Base-by-base conservation (phyloP, 805 yeast species). In the Spathaspora sp. region DNA sequence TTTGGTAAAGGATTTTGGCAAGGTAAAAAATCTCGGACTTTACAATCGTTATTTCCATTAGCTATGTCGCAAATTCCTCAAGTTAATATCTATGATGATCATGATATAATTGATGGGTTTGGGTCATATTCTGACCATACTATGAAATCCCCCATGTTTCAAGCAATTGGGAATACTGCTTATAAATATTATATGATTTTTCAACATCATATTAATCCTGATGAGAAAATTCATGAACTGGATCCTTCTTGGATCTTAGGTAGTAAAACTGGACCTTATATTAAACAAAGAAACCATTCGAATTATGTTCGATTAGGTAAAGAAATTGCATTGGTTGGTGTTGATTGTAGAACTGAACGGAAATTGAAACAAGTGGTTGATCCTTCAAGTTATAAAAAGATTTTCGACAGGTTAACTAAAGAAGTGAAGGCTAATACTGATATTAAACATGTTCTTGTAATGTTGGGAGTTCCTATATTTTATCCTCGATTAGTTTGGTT, bases 331-430 rank as follows among this genome's bases (percentile, higher is more conserved):
- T 75, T 92, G 57, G 63, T 85, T 18, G 98, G 97, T 0, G 70
- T 94, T 11, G 99, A 93, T 68, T 93, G 98, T 64, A 82, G 99
- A 63, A 90, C 97, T 1, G 99, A 93, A 67, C 80, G 99, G 53
- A 83, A 81, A 45, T 70, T 82, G 55, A 73, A 77, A 20, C 78
- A 80, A 60, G 73, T 93, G 44, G 72, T 89, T 9, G 61, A 78
- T 2, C 66, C 68, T 1, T 71, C 69, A 3, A 78, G 93, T 0
- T 94, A 93, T 65, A 66, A 76, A 2, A 52, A 63, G 4, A 73
- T 88, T 1, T 93, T 92, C 61, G 56, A 73, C 14, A 76, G 97
- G 23, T 52, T 91, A 35, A 60, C 69, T 31, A 52, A 67, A 8
- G 97, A 90, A 65, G 63, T 88, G 5, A 43, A 42, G 23, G 53